Evolutionary conservation across 73 alveolate genomes (phyloP), one percentile per base, ranked within the genome.

Genomic region (Paramecium caudatum): DNA sequence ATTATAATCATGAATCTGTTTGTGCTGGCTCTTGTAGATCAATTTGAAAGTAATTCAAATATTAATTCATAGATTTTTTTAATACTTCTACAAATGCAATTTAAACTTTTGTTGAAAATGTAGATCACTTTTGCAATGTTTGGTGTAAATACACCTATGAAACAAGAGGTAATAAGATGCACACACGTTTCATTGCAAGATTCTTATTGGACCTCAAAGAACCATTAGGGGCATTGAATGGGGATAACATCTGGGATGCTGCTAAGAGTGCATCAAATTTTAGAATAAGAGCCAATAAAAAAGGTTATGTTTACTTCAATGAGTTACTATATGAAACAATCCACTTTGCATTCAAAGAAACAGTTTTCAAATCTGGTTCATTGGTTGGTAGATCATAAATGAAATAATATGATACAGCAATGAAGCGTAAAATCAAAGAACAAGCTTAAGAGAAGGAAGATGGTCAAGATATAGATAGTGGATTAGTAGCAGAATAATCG

Each of bases 181-280:
- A 74, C 32, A 74, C 88, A 7, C 43, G 88, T 8, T 74, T 74
- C 43, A 74, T 74, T 17, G 88, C 70, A 0, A 45, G 88, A 16
- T 74, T 74, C 43, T 39, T 74, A 5, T 21, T 74, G 43, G 88
- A 74, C 43, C 4, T 74, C 10, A 8, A 37, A 17, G 88, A 74
- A 45, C 88, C 88, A 0, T 45, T 74, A 41, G 88, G 88, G 10
- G 62, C 88, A 2, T 25, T 41, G 4, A 19, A 74, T 19, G 88
- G 88, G 9, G 88, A 74, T 74, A 74, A 74, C 43, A 41, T 74
- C 16, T 74, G 88, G 88, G 88, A 74, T 74, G 88, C 88, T n/a
- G 88, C 88, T 0, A 74, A 74, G 12, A 74, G 62, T 37, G 88
- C 88, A 41, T 74, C 88, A 36, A 74, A 74, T 45, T 74, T 74